Conservation (phyloP, 2,329 filamentous ascomycete species). For the Coniochaeta ligniaria region DNA sequence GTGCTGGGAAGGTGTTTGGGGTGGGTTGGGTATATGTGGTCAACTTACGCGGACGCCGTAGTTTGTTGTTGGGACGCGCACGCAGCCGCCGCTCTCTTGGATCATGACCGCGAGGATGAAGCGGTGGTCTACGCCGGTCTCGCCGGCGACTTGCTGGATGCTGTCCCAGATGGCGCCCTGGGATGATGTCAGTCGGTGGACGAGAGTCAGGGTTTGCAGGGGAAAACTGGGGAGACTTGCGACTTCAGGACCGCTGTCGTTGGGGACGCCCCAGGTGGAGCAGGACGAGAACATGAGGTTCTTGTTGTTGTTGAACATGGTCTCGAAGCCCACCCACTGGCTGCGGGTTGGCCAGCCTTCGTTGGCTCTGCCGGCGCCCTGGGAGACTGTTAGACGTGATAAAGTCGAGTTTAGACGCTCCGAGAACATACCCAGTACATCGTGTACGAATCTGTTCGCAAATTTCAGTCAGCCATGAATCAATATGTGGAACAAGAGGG, state of each 20-base stretch:
- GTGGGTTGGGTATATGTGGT: background rate
- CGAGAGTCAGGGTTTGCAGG: background rate
- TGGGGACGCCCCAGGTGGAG: constrained; percentile 5
- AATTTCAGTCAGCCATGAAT: too few relatives aligned
- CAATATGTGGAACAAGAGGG: too few relatives aligned
- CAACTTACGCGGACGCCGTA: constrained; percentile 21
- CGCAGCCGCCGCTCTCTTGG: constrained; percentile 37
- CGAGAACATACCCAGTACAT: constrained; percentile 13
- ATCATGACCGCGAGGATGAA: constrained; percentile 36
- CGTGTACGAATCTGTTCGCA: constrained; percentile 21
- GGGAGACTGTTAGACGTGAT: background rate
- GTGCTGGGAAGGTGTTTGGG: background rate
- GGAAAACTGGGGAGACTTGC: constrained; percentile 1
- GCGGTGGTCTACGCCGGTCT: constrained; percentile 25
- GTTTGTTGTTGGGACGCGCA: constrained; percentile 31
- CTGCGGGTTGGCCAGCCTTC: constrained; percentile 21
- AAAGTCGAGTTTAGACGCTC: background rate
- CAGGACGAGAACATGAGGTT: constrained; percentile 14
- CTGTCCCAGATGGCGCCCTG: constrained; percentile 17
- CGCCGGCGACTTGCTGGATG: constrained; percentile 23
- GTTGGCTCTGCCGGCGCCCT: constrained; percentile 17
- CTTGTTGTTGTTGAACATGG: constrained; percentile 21
- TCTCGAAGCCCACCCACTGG: constrained; percentile 20
- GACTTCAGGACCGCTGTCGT: constrained; percentile 15
- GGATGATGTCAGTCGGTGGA: background rate